phyloP scores from a whole-genome alignment of 2,329 filamentous ascomycete genomes.

The Colletotrichum theobromicola region DNA sequence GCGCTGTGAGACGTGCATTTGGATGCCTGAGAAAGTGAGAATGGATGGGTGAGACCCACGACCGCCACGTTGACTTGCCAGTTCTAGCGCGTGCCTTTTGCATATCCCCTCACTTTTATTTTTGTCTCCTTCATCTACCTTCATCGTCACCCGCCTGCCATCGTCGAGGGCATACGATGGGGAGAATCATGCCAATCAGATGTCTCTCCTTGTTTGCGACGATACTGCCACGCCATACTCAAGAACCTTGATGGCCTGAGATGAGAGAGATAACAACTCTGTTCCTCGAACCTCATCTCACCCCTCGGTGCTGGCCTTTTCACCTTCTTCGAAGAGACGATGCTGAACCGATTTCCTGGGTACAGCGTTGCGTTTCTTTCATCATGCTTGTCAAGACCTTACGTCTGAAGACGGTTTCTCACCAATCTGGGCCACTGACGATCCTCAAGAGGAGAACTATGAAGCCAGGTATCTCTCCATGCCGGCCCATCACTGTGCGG shows the following conservation, averaged over 20 bases:
- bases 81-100: neutral
- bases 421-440: neutral
- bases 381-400: neutral
- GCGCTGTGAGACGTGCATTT: neutral
- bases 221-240: neutral
- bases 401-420: neutral
- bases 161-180: neutral
- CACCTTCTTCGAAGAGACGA: neutral
- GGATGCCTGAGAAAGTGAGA: neutral
- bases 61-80: neutral
- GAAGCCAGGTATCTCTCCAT: neutral
- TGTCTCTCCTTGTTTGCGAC: neutral
- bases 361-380: neutral
- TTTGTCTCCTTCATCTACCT: neutral
- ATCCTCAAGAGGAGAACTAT: neutral
- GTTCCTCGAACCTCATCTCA: neutral
- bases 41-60: slow-evolving; percentile 10
- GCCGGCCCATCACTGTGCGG: neutral
- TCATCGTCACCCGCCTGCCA: neutral
- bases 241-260: neutral
- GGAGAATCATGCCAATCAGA: neutral
- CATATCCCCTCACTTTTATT: neutral
- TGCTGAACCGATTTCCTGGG: neutral
- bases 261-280: neutral
- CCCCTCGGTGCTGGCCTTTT: neutral